These are phyloP conservation scores for Zarea fungicola DNA, from an alignment of 2,329 filamentous ascomycete species.

Conservation along the genomic window DNA sequence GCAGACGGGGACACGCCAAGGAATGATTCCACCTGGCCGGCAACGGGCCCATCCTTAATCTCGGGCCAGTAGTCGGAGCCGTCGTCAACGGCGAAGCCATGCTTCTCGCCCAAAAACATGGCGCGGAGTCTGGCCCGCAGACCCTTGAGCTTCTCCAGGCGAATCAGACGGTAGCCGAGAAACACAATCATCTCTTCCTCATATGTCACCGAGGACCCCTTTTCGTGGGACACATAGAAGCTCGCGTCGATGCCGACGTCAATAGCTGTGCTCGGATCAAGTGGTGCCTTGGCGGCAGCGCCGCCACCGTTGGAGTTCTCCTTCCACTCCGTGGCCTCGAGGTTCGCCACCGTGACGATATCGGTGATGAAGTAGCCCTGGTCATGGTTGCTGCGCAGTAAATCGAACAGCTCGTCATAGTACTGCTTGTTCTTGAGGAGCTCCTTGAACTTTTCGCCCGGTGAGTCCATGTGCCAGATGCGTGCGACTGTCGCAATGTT, in stretches of 20 bases:
- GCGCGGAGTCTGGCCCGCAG: slow-evolving; percentile 23
- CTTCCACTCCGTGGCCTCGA: slow-evolving; percentile 18
- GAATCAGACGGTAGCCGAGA: slow-evolving; percentile 23
- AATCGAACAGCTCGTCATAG: slow-evolving; percentile 24
- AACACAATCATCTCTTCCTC: slow-evolving; percentile 26
- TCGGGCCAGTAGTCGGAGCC: slow-evolving; percentile 24
- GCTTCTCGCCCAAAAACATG: slow-evolving; percentile 42
- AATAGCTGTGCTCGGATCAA: slow-evolving; percentile 18
- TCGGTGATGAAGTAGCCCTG: slow-evolving; percentile 25
- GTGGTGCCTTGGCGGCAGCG: slow-evolving; percentile 16
- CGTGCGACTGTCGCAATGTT: slow-evolving; percentile 23
- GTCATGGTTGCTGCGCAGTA: slow-evolving; percentile 20
- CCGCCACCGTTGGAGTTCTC: slow-evolving; percentile 14
- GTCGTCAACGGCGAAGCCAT: slow-evolving; percentile 22
- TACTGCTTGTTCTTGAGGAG: slow-evolving; percentile 22
- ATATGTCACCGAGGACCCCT: slow-evolving; percentile 20
- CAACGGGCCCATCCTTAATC: slow-evolving; percentile 21
- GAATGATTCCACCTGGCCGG: slow-evolving; percentile 20
- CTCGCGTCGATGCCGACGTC: slow-evolving; percentile 17
- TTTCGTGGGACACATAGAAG: slow-evolving; percentile 19
- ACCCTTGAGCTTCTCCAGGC: slow-evolving; percentile 24
- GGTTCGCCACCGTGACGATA: slow-evolving; percentile 23
- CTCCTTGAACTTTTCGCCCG: slow-evolving; percentile 25
- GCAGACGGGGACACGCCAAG: slow-evolving; percentile 9
- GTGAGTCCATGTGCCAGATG: slow-evolving; percentile 27